Evolutionary conservation across 805 yeast species (phyloP), one percentile per base, ranked within the genome.

Genomic region (Candida ipomoeae): DNA sequence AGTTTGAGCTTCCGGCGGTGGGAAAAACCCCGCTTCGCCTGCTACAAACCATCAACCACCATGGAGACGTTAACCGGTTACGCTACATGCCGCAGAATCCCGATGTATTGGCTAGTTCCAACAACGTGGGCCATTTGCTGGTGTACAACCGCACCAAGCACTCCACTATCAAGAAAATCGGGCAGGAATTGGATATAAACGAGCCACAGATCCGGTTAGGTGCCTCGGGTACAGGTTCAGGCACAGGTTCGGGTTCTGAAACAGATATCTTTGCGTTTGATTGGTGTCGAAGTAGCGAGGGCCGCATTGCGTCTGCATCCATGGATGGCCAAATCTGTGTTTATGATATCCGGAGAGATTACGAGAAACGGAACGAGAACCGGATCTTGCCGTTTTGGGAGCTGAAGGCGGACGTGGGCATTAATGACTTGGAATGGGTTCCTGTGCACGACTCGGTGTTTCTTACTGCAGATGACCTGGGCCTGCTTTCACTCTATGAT

Each of bases 131-230:
- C 1, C 71, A 77, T 13, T 71, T 85, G 11, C 80, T 77, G 46
- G 68, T 91, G 3, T 88, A 84, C 65, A 96, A 91, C 65, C 75
- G 94, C 57, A 90, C 97, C 0, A 89, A 88, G 63, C 96, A 89
- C 64, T 62, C 75, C 15, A 70, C 66, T 48, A 65, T 70, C 50
- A 62, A 63, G 42, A 67, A 60, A 40, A 55, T 59, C 31, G 58
- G 55, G 21, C 66, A 62, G 47, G 65, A 61, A 46, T 50, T 59
- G 10, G 69, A 62, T n/a, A 57, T 67, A 10, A 59, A 64, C 49
- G 71, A 73, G 56, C 83, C 82, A 4, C 85, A 86, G 49, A 69
- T 83, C 14, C 65, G 73, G 7, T 69, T 84, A n/a, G 29, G n/a
- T n/a, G n/a, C n/a, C n/a, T n/a, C 2, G 11, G 29, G 29, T 26